Evolutionary conservation across 805 yeast genomes (phyloP), one percentile per base, ranked within the genome.

Genomic region (Metschnikowia rubicola): DNA sequence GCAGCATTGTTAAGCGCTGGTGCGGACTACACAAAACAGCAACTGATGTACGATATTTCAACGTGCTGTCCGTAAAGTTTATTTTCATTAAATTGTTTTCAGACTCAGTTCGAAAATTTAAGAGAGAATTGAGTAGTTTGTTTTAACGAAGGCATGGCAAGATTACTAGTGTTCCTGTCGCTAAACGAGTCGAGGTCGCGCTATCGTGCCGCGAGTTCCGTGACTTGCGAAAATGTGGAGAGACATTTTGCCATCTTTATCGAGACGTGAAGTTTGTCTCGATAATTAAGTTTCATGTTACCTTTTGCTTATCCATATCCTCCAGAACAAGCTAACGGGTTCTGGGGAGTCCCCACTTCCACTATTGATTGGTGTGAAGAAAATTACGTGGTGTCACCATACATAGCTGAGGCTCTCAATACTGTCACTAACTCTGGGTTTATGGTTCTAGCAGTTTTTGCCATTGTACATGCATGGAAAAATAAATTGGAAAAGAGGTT

Each of bases 361-460:
- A 91, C 98, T n/a, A 94, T 94, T 34, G 99, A 92, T 62, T 92
- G 98, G 98, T 92, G 99, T 68, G 99, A 92, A 61, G 98, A 94
- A 66, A 92, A 92, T 70, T 92, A 92, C 63, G 92, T 90, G 10
- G 87, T 91, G 1, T 78, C 92, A 10, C 78, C 78, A 10, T 94
- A 87, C 60, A 75, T 94, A 44, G 97, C 98, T 4, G 99, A 94
- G 64, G 86, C 88, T 47, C 77, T 92, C 49, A 94, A 94, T 62
- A 88, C 97, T 3, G 58, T 82, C 28, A 89, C 99, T 37, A 94
- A 94, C 52, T 54, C 78, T 7, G 66, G 73, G n/a, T 78, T 77
- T 54, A 75, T 74, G 35, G 57, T 65, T 26, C 59, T 77, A 43
- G 96, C 95, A 0, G 39, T 60, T n/a, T 84, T 73, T 61, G 83